Percentiles rank a stretch among this genome's conserved stretches.
Conservation (phyloP, 1,139 yeast species). For the Geotrichum candidum region DNA sequence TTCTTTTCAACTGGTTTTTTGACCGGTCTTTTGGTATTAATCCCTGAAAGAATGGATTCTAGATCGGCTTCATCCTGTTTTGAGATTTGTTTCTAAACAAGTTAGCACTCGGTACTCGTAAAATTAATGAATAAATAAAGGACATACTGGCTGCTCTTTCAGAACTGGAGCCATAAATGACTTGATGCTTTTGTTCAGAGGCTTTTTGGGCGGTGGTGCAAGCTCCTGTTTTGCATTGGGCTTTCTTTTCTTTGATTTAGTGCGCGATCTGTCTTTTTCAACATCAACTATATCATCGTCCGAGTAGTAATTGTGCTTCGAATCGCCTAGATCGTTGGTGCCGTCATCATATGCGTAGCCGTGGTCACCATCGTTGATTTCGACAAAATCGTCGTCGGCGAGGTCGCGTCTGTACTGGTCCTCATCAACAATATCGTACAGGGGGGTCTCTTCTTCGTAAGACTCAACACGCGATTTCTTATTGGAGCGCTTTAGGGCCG, state of each 20-base stretch:
- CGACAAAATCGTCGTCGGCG: conserved; percentile 24
- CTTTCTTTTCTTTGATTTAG: conserved; percentile 12
- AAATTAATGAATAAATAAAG: neutral
- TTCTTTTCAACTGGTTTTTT: conserved; percentile 4
- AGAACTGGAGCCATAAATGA: conserved; percentile 12
- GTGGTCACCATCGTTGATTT: conserved; percentile 20
- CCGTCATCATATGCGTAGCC: conserved; percentile 17
- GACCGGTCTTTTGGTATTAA: conserved; percentile 3
- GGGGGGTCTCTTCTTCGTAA: conserved; percentile 9
- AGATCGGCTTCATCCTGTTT: conserved; percentile 16
- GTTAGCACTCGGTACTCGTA: neutral
- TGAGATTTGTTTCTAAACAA: conserved; percentile 11
- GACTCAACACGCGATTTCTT: conserved; percentile 2
- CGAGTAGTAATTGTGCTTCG: conserved; percentile 17
- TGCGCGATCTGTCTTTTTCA: conserved; percentile 37
- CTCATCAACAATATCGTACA: conserved; percentile 18
- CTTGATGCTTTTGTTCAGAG: conserved; percentile 16
- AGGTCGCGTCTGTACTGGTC: conserved; percentile 19
- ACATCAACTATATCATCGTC: conserved; percentile 42
- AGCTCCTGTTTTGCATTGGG: conserved; percentile 9
- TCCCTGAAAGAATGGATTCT: conserved; percentile 14
- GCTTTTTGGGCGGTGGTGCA: conserved; percentile 22
- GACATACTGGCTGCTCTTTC: conserved; percentile 16
- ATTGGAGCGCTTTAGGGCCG: conserved; percentile 9
- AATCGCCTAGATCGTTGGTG: conserved; percentile 18